Conservation (phyloP, 495 filamentous ascomycete genomes). For the Elasticomyces elasticus region DNA sequence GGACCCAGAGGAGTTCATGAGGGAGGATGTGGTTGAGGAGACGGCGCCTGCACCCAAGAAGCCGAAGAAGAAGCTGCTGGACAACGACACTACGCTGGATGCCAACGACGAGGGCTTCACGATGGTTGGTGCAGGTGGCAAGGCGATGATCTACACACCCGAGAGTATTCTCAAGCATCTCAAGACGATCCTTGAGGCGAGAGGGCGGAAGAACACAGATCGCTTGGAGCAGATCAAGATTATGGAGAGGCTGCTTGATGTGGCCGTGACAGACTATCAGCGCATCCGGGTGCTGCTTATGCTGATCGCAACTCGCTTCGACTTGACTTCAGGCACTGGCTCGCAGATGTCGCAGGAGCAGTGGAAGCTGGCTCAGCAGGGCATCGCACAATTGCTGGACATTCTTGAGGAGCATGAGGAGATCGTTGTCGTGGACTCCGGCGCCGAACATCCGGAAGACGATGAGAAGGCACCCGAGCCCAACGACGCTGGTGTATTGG, state of each 20-base stretch:
- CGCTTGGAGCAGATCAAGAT: slow-evolving; percentile 85
- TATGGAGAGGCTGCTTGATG: slow-evolving; percentile 92
- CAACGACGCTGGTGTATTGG: slow-evolving; percentile 61
- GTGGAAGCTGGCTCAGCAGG: slow-evolving; percentile 88
- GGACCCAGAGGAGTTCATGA: slow-evolving; percentile 78
- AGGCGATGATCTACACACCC: slow-evolving; percentile 77
- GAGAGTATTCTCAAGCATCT: slow-evolving; percentile 98
- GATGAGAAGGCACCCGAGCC: slow-evolving; percentile 81
- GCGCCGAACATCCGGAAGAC: slow-evolving; percentile 97
- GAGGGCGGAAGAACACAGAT: slow-evolving; percentile 98
- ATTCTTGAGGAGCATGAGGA: slow-evolving; percentile 68
- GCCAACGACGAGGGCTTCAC: slow-evolving; percentile 71
- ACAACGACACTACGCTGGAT: slow-evolving; percentile 35
- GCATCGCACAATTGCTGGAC: slow-evolving; percentile 64
- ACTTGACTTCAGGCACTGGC: slow-evolving; percentile 71
- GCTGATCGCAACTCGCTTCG: slow-evolving; percentile 87
- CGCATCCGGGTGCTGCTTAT: slow-evolving; percentile 86
- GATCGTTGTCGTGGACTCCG: slow-evolving; percentile 76
- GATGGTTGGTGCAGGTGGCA: slow-evolving; percentile 77
- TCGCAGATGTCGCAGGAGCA: slow-evolving; percentile 90
- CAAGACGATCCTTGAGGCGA: slow-evolving; percentile 80
- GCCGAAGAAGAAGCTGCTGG: slow-evolving; percentile 30
- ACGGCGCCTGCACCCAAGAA: slow-evolving; percentile 41
- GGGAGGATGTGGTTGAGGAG: slow-evolving; percentile 66
- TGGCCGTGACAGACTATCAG: slow-evolving; percentile 84